phyloP scores from a whole-genome alignment of 1,284 basidiomycete genomes.

The Malassezia vespertilionis region DNA sequence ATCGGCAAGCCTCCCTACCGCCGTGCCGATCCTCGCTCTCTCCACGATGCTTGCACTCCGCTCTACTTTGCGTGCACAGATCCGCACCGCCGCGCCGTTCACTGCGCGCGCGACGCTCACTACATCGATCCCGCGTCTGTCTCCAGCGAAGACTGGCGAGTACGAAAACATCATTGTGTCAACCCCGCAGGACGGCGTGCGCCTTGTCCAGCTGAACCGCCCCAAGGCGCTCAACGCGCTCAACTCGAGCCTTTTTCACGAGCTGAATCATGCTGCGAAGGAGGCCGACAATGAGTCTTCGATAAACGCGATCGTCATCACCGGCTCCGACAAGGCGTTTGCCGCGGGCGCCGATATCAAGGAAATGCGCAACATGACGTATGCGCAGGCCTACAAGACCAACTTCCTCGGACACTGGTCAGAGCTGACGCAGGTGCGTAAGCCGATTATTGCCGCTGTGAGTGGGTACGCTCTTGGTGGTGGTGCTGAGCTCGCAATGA shows the following conservation, averaged over 20 bases:
- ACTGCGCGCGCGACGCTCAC: constrained; percentile 21
- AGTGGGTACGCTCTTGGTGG: constrained; percentile 82
- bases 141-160: constrained; percentile 14
- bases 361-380: constrained; percentile 83
- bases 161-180: constrained; percentile 66
- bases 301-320: constrained; percentile 72
- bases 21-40: background rate
- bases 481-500: constrained; percentile 49
- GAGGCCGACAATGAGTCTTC: constrained; percentile 54
- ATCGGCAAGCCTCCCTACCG: background rate
- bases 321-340: constrained; percentile 84
- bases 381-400: constrained; percentile 72
- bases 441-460: constrained; percentile 91
- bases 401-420: constrained; percentile 86
- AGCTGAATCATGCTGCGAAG: constrained; percentile 69
- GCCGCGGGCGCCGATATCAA: constrained; percentile 89
- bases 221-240: constrained; percentile 78
- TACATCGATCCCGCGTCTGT: constrained; percentile 29
- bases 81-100: constrained; percentile 16
- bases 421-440: constrained; percentile 63
- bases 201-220: constrained; percentile 83
- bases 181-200: constrained; percentile 63
- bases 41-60: constrained; percentile 20
- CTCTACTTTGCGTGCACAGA: constrained; percentile 17
- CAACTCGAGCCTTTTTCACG: constrained; percentile 51